Base-by-base conservation (phyloP, 2,329 filamentous ascomycete species). In the Colletotrichum lentis region DNA sequence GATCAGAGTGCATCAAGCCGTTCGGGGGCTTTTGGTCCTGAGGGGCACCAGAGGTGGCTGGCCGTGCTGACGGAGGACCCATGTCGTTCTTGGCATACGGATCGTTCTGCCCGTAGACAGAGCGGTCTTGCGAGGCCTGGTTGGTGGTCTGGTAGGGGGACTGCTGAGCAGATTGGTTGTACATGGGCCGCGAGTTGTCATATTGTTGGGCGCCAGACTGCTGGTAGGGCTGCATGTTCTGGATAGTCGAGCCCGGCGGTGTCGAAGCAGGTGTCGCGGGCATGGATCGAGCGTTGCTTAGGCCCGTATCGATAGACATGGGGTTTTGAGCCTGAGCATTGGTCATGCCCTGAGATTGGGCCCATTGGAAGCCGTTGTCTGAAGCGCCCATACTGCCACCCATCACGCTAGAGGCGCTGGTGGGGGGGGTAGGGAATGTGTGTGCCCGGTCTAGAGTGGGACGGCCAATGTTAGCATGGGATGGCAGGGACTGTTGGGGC, bases 381-480 rank as follows among this genome's bases (percentile, higher is more conserved):
- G 91, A 89, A 71, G 86, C 86, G 53, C 89, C 89, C 85, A 97
- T 93, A 69, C 86, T 80, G 82, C 81, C 89, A 12, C 82, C 85
- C 80, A 90, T 93, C 53, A 96, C 88, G 78, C 93, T 93, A 0
- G 94, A 96, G n/a, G 94, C 92, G 77, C 93, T 97, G 0, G 94
- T 93, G 1, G 95, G 94, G 43, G 95, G 95, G 3, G 95, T 97
- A 3, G 95, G 94, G 79, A 97, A 97, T 2, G 94, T 97, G 77
- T 97, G 92, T 18, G 94, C 91, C 60, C 95, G 89, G 71, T 97
- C 94, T 44, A 97, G 81, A 7, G 88, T 84, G 8, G 94, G 94
- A 50, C 95, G 89, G 58, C 88, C 87, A 74, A 93, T 88, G 81
- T 77, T 89, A 80, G 88, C 87, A 74, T 95, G 92, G 20, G 92